Percentiles rank a stretch among this genome's conserved stretches.
Conservation (phyloP, 1,139 yeast species). For the Saccharomyces hybrid region DNA sequence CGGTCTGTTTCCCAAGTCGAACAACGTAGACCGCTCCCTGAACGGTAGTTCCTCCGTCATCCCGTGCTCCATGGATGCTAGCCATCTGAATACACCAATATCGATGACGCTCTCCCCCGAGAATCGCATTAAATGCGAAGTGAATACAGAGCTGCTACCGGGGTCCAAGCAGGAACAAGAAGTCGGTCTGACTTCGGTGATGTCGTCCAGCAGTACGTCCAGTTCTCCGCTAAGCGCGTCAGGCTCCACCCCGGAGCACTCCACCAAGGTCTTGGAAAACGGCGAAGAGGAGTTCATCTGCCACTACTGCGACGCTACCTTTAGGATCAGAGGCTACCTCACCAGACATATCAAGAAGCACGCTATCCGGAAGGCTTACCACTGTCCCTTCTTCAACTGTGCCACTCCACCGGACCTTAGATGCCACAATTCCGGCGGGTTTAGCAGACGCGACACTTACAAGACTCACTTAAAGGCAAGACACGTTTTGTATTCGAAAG, state of each 20-base stretch:
- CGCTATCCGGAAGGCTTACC: constrained; percentile 74
- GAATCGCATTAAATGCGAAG: neutral
- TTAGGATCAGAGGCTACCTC: constrained; percentile 80
- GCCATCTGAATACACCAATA: neutral
- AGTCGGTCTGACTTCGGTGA: neutral
- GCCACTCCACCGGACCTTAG: constrained; percentile 42
- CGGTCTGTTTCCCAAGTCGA: neutral
- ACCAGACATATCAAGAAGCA: constrained; percentile 92
- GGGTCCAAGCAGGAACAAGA: neutral
- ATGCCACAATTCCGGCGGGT: constrained; percentile 91
- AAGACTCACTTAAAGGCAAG: constrained; percentile 90
- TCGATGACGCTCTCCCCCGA: neutral
- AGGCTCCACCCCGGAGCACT: neutral
- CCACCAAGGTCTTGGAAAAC: neutral
- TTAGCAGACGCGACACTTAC: constrained; percentile 89
- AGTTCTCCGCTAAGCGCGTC: neutral
- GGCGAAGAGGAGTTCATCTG: constrained; percentile 31
- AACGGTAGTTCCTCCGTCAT: neutral
- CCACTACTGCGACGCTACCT: constrained; percentile 68
- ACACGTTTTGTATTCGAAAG: constrained; percentile 83
- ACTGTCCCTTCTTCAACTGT: constrained; percentile 72
- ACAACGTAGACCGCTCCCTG: neutral
- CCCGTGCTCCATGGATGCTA: neutral
- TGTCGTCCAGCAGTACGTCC: neutral
- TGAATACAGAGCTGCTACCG: neutral